Base-by-base conservation (phyloP, 2,329 filamentous ascomycete species). In the Paracorniculantispora psalliotae region DNA sequence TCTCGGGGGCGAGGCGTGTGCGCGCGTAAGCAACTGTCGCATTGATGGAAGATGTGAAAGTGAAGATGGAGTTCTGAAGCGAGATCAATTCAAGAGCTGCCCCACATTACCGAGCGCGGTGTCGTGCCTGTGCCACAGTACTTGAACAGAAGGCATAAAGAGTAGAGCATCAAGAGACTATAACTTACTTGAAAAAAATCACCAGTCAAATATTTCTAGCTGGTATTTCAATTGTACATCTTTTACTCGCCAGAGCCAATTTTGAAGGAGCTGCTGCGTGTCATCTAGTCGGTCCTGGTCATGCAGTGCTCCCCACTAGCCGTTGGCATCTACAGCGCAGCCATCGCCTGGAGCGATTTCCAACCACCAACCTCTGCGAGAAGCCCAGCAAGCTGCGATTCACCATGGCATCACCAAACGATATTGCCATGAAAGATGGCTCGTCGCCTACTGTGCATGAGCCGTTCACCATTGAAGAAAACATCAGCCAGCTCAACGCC, bases 401-500 rank as follows among this genome's bases (percentile, higher is more conserved):
- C 26, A 37, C n/a, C 6, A 75, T 75, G 72, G 60, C 65, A 17
- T 68, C 71, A 19, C 67, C 69, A 12, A 61, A 67, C 13, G 72
- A 75, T 28, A 58, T 70, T 15, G 59, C 62, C 30, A 74, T 74
- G 72, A 63, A 44, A 4, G 66, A 70, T 15, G 64, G 61, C 26
- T 57, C 57, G 6, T 46, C 63, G 3, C 33, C 68, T 28, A 64
- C 68, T 44, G 58, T 68, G 30, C 76, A 79, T 46, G 69, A 79
- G 35, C 79, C 81, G n/a, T 89, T 92, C 64, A 89, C 85, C 10
- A 82, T 88, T 35, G 82, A 88, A 43, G 89, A 96, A 70, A 90
- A 89, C 63, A 91, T 96, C 63, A 80, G 87, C 59, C 90, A 96
- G 67, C 83, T 96, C 59, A 88, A 87, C 65, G 84, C 87, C 44